Percentiles rank a stretch among this genome's conserved stretches.
Evolutionary conservation across 208 protist genomes (phyloP).

Genomic region (Leptomonas seymouri): DNA sequence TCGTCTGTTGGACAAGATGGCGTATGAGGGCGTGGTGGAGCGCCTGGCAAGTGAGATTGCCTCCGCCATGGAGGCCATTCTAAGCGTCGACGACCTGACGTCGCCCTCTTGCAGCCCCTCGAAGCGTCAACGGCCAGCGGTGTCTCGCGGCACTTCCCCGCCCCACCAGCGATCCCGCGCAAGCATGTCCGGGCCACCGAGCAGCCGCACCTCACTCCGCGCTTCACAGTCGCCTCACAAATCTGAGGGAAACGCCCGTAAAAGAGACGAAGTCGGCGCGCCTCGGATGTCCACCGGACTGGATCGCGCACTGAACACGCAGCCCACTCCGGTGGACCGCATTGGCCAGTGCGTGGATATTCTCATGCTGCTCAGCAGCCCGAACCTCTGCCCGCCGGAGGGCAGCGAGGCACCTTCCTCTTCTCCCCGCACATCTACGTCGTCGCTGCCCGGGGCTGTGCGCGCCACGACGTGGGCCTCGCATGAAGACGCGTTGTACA

Average conservation of each 20-base stretch:
- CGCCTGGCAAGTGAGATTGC: slow-evolving; percentile 53
- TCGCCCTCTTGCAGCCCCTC: slow-evolving; percentile 6
- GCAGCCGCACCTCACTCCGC: slow-evolving; percentile 4
- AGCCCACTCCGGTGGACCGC: slow-evolving; percentile 40
- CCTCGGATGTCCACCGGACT: slow-evolving; percentile 6
- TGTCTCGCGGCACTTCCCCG: slow-evolving; percentile 2
- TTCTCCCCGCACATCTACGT: slow-evolving; percentile 27
- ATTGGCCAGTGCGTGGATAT: slow-evolving; percentile 80
- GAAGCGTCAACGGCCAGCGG: slow-evolving; percentile 12
- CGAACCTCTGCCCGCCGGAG: slow-evolving; percentile 53
- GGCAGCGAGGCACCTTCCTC: slow-evolving; percentile 29
- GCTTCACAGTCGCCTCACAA: background rate
- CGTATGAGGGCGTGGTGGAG: slow-evolving; percentile 67
- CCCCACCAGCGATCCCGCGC: slow-evolving; percentile 21
- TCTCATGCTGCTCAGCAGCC: slow-evolving; percentile 67
- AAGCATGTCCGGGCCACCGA: background rate
- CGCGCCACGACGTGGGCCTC: slow-evolving; percentile 72
- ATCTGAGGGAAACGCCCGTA: background rate
- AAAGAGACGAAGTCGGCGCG: background rate
- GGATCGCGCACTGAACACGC: slow-evolving; percentile 20
- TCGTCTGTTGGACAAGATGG: slow-evolving; percentile 75
- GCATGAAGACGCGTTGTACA: slow-evolving; percentile 45
- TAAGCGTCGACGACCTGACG: background rate
- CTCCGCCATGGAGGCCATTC: slow-evolving; percentile 16
- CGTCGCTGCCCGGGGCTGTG: slow-evolving; percentile 41